Percentiles rank a stretch among this genome's conserved stretches.
phyloP scores from a whole-genome alignment of 2,329 filamentous ascomycete species.

The Exophiala dermatitidis region DNA sequence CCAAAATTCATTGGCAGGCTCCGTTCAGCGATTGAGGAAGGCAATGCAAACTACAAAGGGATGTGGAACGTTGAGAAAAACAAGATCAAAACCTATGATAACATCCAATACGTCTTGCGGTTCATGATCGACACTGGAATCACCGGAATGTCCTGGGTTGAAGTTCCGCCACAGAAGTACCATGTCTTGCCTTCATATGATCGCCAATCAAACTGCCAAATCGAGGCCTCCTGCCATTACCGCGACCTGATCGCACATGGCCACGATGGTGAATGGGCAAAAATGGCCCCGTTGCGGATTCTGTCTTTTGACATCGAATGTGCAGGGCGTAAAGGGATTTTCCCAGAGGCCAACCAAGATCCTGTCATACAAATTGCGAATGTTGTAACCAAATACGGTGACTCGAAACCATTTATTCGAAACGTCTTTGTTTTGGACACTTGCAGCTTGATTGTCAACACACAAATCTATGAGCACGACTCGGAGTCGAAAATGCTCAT shows the following conservation, averaged over 20 bases:
- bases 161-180: slow-evolving; percentile 69
- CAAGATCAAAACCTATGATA: slow-evolving; percentile 87
- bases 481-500: slow-evolving; percentile 84
- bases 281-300: slow-evolving; percentile 89
- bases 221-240: slow-evolving; percentile 82
- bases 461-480: slow-evolving; percentile 77
- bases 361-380: slow-evolving; percentile 98
- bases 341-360: slow-evolving; percentile 84
- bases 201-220: slow-evolving; percentile 88
- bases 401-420: slow-evolving; percentile 87
- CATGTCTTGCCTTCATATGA: slow-evolving; percentile 58
- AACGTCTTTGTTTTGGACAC: slow-evolving; percentile 95
- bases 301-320: slow-evolving; percentile 98
- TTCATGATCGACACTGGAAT: slow-evolving; percentile 98
- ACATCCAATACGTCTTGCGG: slow-evolving; percentile 84
- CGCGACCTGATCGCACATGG: slow-evolving; percentile 77
- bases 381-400: slow-evolving; percentile 87
- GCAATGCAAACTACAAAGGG: slow-evolving; percentile 78
- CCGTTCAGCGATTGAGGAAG: slow-evolving; percentile 65
- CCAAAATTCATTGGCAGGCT: slow-evolving; percentile 75
- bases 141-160: slow-evolving; percentile 95
- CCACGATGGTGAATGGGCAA: slow-evolving; percentile 89
- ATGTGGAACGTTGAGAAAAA: slow-evolving; percentile 68
- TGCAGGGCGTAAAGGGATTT: slow-evolving; percentile 93
- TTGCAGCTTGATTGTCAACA: slow-evolving; percentile 89